phyloP scores from a whole-genome alignment of 2,329 filamentous ascomycete species.

The Aspergillus brasiliensis region DNA sequence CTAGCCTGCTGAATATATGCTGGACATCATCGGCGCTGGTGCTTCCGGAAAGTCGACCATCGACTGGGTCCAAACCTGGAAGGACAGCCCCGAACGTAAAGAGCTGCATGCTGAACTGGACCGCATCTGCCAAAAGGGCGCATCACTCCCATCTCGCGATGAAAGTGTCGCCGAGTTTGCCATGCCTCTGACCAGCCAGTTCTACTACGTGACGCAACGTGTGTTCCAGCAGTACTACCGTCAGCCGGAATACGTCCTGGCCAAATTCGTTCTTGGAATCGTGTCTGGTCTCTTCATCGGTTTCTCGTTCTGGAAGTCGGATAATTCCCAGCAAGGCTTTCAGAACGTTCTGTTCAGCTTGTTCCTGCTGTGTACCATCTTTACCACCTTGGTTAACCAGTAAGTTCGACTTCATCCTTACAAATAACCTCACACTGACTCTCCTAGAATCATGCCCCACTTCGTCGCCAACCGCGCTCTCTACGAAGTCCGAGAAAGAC shows the following conservation, averaged over 20 bases:
- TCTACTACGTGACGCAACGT: constrained; percentile 66
- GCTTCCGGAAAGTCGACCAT: constrained; percentile 60
- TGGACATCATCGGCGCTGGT: constrained; percentile 56
- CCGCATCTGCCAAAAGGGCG: constrained; percentile 7
- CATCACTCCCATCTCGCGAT: constrained; percentile 11
- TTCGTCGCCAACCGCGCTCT: constrained; percentile 58
- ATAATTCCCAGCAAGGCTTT: constrained; percentile 72
- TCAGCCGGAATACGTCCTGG: constrained; percentile 81
- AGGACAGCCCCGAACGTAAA: constrained; percentile 55
- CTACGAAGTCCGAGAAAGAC: constrained; percentile 60
- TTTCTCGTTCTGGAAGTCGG: constrained; percentile 74
- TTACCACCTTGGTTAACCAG: constrained; percentile 56
- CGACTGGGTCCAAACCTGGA: constrained; percentile 57
- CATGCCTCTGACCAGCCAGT: constrained; percentile 67
- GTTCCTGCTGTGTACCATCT: constrained; percentile 78
- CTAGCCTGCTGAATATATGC: constrained; percentile 71
- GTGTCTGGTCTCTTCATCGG: constrained; percentile 68
- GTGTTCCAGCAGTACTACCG: constrained; percentile 90
- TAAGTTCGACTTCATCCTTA: not conserved
- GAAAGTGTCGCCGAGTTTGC: constrained; percentile 71
- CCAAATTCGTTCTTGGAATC: constrained; percentile 57
- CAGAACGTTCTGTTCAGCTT: constrained; percentile 87
- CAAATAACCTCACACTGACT: not conserved
- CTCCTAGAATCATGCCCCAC: constrained; percentile 51
- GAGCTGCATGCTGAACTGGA: constrained; percentile 49